Conservation (phyloP, 441 rosid genomes). For the Croton laevigatus region DNA sequence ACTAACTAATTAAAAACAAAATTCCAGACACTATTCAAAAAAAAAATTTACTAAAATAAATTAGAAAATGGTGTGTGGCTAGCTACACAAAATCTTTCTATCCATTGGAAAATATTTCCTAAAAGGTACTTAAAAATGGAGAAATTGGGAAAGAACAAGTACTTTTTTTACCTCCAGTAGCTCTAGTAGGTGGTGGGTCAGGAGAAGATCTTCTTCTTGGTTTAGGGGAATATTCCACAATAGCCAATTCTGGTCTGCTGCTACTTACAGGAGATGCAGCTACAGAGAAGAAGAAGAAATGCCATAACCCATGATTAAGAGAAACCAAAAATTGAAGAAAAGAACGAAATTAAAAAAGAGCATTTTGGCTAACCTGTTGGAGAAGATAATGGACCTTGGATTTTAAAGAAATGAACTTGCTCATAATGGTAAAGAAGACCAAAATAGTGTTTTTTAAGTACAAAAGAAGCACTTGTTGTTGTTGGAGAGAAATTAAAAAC, state of each 20-base stretch:
- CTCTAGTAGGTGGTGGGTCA: slow-evolving; percentile 20
- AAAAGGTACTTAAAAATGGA: slow-evolving; percentile 2
- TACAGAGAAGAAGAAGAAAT: slow-evolving; percentile 25
- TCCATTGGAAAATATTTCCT: slow-evolving; percentile 15
- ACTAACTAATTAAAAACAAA: no score
- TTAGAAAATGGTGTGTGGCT: slow-evolving; percentile 23
- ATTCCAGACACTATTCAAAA: no score
- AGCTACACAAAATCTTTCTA: slow-evolving; percentile 11
- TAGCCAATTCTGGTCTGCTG: slow-evolving; percentile 48
- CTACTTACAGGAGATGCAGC: slow-evolving; percentile 40
- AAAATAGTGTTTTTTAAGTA: slow-evolving; percentile 79
- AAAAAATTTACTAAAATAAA: no score
- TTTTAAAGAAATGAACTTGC: slow-evolving; percentile 76
- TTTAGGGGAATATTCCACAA: slow-evolving; percentile 62
- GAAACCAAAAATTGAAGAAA: slow-evolving; percentile 5
- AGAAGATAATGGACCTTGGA: slow-evolving; percentile 55
- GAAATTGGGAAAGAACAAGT: neutral
- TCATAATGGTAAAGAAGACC: slow-evolving; percentile 86
- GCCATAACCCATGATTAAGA: neutral
- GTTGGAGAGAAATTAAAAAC: slow-evolving; percentile 86
- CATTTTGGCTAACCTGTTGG: slow-evolving; percentile 45
- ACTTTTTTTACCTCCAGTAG: slow-evolving; percentile 38
- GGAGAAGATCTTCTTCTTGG: slow-evolving; percentile 29
- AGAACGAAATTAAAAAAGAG: neutral
- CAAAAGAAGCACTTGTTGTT: slow-evolving; percentile 96